Evolutionary conservation across 78 protist species (phyloP), one percentile per base, ranked within the genome.

Genomic region (Tieghemostelium lacteum): DNA sequence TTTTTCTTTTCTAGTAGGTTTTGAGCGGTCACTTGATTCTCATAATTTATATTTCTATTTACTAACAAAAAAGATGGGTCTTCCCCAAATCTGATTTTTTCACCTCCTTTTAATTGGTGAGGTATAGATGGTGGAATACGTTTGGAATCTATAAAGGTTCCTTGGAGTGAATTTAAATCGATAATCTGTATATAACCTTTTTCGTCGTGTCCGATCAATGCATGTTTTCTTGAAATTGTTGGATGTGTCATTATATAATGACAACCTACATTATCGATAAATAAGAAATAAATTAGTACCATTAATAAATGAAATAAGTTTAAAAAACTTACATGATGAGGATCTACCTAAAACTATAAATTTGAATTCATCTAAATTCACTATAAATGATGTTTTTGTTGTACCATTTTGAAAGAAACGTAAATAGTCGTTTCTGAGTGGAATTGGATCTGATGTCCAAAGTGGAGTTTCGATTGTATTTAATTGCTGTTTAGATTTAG

Each of bases 221-320:
- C 63, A 54, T 78, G 88, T 57, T 78, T 78, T 55, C 88, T 78
- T 42, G 88, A 78, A 33, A 78, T 29, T 6, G 88, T 66, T 78
- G 88, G 88, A 67, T 78, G 75, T 19, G 69, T 55, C 12, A 78
- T 39, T n/a, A 37, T 62, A 78, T 66, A 78, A 39, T 78, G 49
- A 22, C 76, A 78, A 26, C 64, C 88, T 78, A 50, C 8, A 58
- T 37, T 14, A 14, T 45, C 10, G 6, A 14, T 45, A 4, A 57
- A 22, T 22, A 19, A 19, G 6, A 19, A 19, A 57, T 5, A 57
- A 57, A 14, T 39, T 24, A 66, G 3, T 36, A 40, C 6, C 19
- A 20, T 58, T 63, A 34, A 34, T 40, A 64, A 45, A 45, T 45
- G n/a, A 45, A 10, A 14, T 45, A 10, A 45, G n/a, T 45, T 10